A percentile compares a stretch with the other conserved stretches of the same genome.
These are phyloP conservation scores for Creolimax fragrantissima DNA, from an alignment of 78 protist species.

Conservation along the genomic window DNA sequence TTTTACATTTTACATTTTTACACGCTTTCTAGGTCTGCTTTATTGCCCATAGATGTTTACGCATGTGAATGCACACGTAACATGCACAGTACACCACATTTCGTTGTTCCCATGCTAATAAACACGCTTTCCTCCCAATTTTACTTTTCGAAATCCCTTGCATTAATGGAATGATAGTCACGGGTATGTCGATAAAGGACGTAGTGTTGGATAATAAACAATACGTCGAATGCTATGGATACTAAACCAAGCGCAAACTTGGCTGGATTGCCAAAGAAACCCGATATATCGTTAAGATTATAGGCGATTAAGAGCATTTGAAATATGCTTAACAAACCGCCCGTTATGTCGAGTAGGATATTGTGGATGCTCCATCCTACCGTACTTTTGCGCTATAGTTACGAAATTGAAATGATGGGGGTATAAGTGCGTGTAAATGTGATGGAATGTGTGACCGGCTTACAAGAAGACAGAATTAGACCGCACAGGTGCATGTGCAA, in stretches of 20 bases:
- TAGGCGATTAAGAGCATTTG: conserved; percentile 60
- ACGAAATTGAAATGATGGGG: neutral
- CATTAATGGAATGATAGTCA: too few relatives aligned
- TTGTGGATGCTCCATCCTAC: conserved; percentile 80
- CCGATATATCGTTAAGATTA: conserved; percentile 35
- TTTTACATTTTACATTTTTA: too few relatives aligned
- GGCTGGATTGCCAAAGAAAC: conserved; percentile 67
- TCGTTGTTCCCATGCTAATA: too few relatives aligned
- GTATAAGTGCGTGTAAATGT: conserved; percentile 36
- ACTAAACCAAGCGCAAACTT: conserved; percentile 69
- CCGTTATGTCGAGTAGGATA: conserved; percentile 76
- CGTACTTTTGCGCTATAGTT: conserved; percentile 62
- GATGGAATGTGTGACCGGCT: neutral
- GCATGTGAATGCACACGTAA: too few relatives aligned
- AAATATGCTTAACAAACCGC: conserved; percentile 65
- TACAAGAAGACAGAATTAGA: too few relatives aligned
- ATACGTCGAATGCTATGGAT: conserved; percentile 62
- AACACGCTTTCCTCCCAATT: too few relatives aligned
- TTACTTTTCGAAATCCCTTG: too few relatives aligned
- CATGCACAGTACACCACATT: too few relatives aligned
- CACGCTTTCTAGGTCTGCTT: too few relatives aligned
- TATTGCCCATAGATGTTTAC: too few relatives aligned
- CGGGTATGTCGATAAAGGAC: conserved; percentile 35
- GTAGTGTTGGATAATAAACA: conserved; percentile 85
- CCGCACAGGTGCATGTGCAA: too few relatives aligned